Evolutionary conservation across 352 stramenopile species (phyloP).

Genomic region (Pilasporangium apinafurcum): DNA sequence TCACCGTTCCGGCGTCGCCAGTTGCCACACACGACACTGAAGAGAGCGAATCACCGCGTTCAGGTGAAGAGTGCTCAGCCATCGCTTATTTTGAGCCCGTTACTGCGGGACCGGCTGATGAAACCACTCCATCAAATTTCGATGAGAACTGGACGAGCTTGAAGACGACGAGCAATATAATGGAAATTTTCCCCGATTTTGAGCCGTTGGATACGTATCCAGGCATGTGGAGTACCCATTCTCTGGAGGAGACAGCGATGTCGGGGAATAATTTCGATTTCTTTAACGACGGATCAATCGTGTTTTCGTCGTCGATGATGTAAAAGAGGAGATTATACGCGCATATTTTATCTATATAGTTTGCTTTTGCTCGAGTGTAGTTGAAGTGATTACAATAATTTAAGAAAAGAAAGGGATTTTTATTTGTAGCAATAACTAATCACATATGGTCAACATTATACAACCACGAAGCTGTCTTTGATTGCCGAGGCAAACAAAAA

Average conservation of each 20-base stretch:
- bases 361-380: too few relatives aligned
- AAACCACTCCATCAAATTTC: constrained; percentile 5
- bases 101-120: constrained; percentile 17
- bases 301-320: too few relatives aligned
- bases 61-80: constrained; percentile 12
- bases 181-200: constrained; percentile 42
- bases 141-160: constrained; percentile 11
- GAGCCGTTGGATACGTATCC: constrained; percentile 25
- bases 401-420: too few relatives aligned
- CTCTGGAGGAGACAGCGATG: constrained; percentile 28
- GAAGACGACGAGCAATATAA: constrained; percentile 19
- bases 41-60: constrained; percentile 21
- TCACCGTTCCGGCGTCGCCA: background rate
- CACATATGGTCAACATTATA: too few relatives aligned
- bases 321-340: too few relatives aligned
- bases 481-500: too few relatives aligned
- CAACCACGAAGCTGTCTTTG: too few relatives aligned
- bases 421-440: too few relatives aligned
- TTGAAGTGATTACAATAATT: too few relatives aligned
- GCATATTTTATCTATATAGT: too few relatives aligned
- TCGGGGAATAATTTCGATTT: too few relatives aligned
- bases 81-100: constrained; percentile 14
- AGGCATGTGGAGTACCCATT: constrained; percentile 48
- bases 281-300: too few relatives aligned
- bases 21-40: background rate